Percentiles rank a stretch among this genome's conserved stretches.
Evolutionary conservation across 345 rosid genomes (phyloP).

Genomic region (Hibiscus trionum): DNA sequence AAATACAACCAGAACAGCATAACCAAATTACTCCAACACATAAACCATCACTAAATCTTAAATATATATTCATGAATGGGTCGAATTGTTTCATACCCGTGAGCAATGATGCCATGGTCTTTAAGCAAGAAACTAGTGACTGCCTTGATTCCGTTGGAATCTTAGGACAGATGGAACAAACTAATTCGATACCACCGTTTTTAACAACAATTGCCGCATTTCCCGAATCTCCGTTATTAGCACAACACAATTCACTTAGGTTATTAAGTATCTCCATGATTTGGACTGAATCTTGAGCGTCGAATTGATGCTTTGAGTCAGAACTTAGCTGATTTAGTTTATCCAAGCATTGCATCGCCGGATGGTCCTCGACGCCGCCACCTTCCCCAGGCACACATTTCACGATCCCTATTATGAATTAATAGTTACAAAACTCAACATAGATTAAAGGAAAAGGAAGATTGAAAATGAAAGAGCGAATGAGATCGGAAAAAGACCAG

Average conservation of each 20-base stretch:
- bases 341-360: constrained; percentile 54
- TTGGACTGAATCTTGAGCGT: constrained; percentile 33
- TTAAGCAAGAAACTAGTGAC: constrained; percentile 46
- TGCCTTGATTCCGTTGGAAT: constrained; percentile 23
- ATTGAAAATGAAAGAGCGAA: background rate
- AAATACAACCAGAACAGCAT: background rate
- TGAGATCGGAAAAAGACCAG: constrained; percentile 27
- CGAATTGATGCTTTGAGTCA: constrained; percentile 16
- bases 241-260: constrained; percentile 36
- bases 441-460: background rate
- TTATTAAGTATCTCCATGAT: constrained; percentile 35
- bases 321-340: constrained; percentile 37
- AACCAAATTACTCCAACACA: background rate
- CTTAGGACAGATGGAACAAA: constrained; percentile 54
- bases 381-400: constrained; percentile 67
- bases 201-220: constrained; percentile 56
- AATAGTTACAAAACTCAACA: background rate
- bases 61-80: background rate
- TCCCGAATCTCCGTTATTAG: constrained; percentile 30
- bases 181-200: constrained; percentile 59
- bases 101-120: constrained; percentile 46
- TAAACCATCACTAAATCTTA: background rate
- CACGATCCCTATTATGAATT: constrained; percentile 47
- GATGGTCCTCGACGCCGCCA: constrained; percentile 47
- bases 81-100: constrained; percentile 36